Evolutionary conservation across 257 asterid species (phyloP).

Genomic region (Gardenia jasminoides): DNA sequence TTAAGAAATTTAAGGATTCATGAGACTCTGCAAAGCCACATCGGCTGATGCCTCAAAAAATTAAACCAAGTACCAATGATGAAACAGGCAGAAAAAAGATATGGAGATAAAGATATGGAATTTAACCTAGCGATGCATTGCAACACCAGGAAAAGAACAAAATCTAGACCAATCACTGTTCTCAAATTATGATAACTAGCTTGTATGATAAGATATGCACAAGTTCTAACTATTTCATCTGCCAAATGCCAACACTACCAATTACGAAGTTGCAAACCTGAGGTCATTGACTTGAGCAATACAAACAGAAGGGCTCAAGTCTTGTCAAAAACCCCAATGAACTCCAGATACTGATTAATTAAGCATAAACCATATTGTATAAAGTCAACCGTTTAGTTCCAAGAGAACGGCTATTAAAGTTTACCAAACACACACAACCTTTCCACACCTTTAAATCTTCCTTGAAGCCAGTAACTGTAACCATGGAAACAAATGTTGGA

Average conservation of each 20-base stretch:
- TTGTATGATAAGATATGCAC: neutral
- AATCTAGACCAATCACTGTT: neutral
- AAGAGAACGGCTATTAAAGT: neutral
- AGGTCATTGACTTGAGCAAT: neutral
- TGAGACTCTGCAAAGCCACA: neutral
- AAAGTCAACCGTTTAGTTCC: neutral
- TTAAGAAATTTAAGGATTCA: conserved; percentile 10
- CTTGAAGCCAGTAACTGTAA: neutral
- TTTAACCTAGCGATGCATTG: neutral
- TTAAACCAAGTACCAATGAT: neutral
- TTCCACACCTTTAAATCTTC: neutral
- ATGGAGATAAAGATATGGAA: neutral
- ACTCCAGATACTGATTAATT: neutral
- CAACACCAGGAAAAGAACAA: neutral
- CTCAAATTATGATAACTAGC: neutral
- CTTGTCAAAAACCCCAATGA: neutral
- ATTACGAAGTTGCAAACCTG: neutral
- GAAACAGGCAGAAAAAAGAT: neutral
- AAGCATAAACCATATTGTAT: neutral
- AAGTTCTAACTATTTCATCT: neutral
- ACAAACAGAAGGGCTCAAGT: neutral
- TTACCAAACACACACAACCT: neutral
- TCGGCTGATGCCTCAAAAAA: neutral
- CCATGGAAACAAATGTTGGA: neutral
- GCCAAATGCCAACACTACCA: neutral